Conservation (phyloP, 2,329 filamentous ascomycete species). For the Colletotrichum sp. region DNA sequence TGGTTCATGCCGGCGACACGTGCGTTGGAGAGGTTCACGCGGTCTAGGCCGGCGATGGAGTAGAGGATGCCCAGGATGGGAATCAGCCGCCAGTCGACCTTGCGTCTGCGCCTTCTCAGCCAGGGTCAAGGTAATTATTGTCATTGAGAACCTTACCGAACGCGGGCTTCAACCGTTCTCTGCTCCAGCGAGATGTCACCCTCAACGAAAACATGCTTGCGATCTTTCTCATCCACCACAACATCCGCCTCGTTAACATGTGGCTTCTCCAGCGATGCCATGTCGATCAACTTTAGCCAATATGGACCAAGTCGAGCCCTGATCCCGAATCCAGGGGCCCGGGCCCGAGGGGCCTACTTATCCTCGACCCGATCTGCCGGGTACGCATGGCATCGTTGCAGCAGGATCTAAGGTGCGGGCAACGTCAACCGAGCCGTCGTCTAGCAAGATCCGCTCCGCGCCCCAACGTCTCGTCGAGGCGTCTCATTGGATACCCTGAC, state of each 20-base stretch:
- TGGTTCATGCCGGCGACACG: constrained; percentile 22
- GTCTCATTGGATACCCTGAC: neutral
- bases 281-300: neutral
- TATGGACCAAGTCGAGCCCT: neutral
- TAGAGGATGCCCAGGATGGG: constrained; percentile 34
- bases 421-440: neutral
- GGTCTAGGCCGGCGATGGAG: constrained; percentile 22
- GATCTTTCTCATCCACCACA: neutral
- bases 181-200: neutral
- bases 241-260: neutral
- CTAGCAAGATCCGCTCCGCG: neutral
- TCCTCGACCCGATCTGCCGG: neutral
- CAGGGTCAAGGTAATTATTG: accelerated
- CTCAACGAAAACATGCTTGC: neutral
- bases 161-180: neutral
- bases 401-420: neutral
- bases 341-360: neutral
- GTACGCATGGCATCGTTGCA: neutral
- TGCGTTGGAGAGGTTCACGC: constrained; percentile 18
- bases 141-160: neutral
- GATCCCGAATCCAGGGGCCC: neutral
- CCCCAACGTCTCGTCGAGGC: neutral
- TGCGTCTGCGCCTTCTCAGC: neutral
- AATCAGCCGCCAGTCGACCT: constrained; percentile 39
- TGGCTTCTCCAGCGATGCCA: neutral